phyloP scores from a whole-genome alignment of 345 rosid genomes.

The Eucalyptus cloeziana region DNA sequence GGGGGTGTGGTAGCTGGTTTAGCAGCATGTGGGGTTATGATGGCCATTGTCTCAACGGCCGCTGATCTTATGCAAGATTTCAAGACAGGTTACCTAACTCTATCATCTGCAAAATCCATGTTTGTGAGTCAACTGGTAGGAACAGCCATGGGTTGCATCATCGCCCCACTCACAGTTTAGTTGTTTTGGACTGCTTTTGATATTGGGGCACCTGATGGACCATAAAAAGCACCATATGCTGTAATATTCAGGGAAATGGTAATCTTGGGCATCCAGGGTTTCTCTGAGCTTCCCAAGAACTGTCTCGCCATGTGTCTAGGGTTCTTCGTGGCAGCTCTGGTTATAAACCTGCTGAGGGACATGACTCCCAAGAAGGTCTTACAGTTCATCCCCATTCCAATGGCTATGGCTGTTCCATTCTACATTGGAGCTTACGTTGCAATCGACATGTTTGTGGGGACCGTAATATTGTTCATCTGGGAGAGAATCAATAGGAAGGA shows the following conservation, averaged over 20 bases:
- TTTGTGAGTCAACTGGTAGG: constrained; percentile 79
- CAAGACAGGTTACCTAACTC: constrained; percentile 79
- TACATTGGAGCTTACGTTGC: constrained; percentile 92
- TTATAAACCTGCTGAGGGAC: constrained; percentile 59
- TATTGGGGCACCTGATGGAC: constrained; percentile 76
- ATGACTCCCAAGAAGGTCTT: constrained; percentile 54
- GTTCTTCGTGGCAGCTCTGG: constrained; percentile 51
- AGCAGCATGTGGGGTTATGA: constrained; percentile 86
- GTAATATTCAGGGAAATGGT: constrained; percentile 90
- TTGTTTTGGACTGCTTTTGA: constrained; percentile 83
- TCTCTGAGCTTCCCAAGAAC: constrained; percentile 70
- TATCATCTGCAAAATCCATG: constrained; percentile 89
- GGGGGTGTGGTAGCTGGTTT: constrained; percentile 91
- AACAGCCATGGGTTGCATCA: constrained; percentile 87
- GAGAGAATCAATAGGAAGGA: constrained; percentile 52
- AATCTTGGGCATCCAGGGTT: constrained; percentile 68
- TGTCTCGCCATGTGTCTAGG: constrained; percentile 73
- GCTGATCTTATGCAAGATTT: constrained; percentile 98
- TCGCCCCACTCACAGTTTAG: constrained; percentile 88
- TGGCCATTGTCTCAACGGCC: constrained; percentile 87
- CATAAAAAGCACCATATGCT: constrained; percentile 81
- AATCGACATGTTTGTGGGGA: constrained; percentile 78
- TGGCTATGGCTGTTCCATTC: constrained; percentile 91
- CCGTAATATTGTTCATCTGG: constrained; percentile 67
- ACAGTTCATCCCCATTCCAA: constrained; percentile 77